phyloP scores from a whole-genome alignment of 2,329 filamentous ascomycete genomes.

The Penicillium sclerotiorum region DNA sequence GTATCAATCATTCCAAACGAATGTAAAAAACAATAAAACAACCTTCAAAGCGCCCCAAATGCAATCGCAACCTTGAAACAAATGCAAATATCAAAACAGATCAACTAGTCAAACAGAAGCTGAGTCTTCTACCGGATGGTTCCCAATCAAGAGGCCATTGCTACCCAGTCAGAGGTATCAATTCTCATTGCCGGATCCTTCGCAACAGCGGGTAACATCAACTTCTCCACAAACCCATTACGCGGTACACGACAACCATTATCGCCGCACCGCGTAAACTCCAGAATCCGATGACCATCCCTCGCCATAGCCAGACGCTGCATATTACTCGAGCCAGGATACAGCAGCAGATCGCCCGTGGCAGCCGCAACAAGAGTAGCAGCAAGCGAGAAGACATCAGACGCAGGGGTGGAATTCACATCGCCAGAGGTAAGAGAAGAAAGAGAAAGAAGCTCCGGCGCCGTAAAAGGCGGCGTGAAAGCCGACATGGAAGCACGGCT shows the following conservation, averaged over 20 bases:
- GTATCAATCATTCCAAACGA: conserved; percentile 20
- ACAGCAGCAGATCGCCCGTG: conserved; percentile 49
- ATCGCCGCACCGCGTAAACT: conserved; percentile 41
- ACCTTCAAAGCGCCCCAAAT: conserved; percentile 5
- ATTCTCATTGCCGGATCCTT: conserved; percentile 42
- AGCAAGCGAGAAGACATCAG: conserved; percentile 51
- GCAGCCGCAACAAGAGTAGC: conserved; percentile 49
- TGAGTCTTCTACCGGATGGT: too few relatives aligned
- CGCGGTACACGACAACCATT: conserved; percentile 43
- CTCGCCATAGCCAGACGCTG: conserved; percentile 48
- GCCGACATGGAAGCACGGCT: conserved; percentile 38
- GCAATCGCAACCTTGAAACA: too few relatives aligned
- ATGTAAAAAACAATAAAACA: conserved; percentile 5
- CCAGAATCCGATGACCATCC: conserved; percentile 47
- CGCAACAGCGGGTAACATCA: conserved; percentile 41
- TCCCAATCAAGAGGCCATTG: too few relatives aligned
- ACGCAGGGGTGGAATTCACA: conserved; percentile 39
- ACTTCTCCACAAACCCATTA: conserved; percentile 44
- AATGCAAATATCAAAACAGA: conserved; percentile 5
- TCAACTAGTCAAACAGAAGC: conserved; percentile 7
- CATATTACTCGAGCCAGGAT: conserved; percentile 42
- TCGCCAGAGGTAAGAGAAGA: conserved; percentile 39
- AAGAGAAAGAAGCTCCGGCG: conserved; percentile 47
- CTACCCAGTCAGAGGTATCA: conserved; percentile 35
- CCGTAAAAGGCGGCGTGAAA: conserved; percentile 49